These are phyloP conservation scores for Nepenthes alata DNA, from an alignment of 179 eudicot genomes.

Conservation along the genomic window DNA sequence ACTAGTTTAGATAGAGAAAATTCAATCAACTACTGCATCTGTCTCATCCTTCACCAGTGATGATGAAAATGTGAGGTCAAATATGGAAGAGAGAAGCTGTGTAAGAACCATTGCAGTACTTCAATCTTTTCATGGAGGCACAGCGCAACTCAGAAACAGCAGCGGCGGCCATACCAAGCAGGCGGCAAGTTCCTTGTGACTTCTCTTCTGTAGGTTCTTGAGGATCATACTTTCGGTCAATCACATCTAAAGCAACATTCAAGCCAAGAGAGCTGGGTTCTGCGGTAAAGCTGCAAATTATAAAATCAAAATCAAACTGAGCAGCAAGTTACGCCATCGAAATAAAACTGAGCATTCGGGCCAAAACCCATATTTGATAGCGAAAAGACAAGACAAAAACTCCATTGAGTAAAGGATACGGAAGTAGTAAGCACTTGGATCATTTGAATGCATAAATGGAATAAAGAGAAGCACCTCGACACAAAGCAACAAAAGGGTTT, in stretches of 20 bases:
- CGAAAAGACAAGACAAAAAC: too few relatives aligned
- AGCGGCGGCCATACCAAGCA: conserved; percentile 38
- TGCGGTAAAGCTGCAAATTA: conserved; percentile 55
- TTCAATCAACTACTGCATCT: too few relatives aligned
- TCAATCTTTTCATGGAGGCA: conserved; percentile 53
- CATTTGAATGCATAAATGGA: too few relatives aligned
- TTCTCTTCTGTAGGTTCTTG: conserved; percentile 20
- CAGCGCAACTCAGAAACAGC: conserved; percentile 28
- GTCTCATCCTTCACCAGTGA: too few relatives aligned
- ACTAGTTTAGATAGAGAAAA: too few relatives aligned
- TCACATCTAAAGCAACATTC: conserved; percentile 47
- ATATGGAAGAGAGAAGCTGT: conserved; percentile 40
- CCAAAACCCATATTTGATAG: background rate
- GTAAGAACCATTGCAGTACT: conserved; percentile 41
- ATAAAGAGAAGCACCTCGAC: too few relatives aligned
- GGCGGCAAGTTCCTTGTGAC: conserved; percentile 13
- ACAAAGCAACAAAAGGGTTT: too few relatives aligned
- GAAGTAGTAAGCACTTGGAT: too few relatives aligned
- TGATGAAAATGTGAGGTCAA: conserved; percentile 12
- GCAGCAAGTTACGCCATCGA: background rate
- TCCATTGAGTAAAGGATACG: too few relatives aligned
- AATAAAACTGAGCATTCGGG: background rate
- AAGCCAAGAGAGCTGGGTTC: conserved; percentile 53
- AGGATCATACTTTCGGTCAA: conserved; percentile 13
- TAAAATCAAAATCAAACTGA: background rate